Evolutionary conservation across 768 basidiomycete genomes (phyloP).

Genomic region (Leccinellum rugosiceps): DNA sequence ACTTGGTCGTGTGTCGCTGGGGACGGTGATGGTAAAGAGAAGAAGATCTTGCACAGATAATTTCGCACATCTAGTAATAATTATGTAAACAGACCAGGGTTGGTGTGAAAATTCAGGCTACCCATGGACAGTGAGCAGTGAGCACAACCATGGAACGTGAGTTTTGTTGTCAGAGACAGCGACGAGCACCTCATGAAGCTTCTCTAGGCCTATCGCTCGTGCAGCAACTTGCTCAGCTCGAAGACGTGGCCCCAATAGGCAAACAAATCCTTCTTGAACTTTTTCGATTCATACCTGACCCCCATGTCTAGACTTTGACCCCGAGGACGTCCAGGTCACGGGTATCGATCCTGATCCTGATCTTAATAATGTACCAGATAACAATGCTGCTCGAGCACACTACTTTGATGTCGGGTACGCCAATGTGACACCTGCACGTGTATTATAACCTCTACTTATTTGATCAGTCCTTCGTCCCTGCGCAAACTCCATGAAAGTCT

Average conservation of each 20-base stretch:
- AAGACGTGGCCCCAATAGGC: conserved; percentile 70
- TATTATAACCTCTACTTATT: conserved; percentile 2
- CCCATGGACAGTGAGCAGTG: not conserved
- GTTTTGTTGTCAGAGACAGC: conserved; percentile 5
- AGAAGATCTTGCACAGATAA: conserved; percentile 17
- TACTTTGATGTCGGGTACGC: conserved; percentile 81
- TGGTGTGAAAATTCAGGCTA: conserved; percentile 3
- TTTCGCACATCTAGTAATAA: conserved; percentile 26
- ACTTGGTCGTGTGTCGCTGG: conserved; percentile 28
- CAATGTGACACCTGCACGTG: conserved; percentile 20
- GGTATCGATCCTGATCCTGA: conserved; percentile 41
- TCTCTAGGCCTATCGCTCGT: conserved; percentile 55
- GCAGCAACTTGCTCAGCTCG: conserved; percentile 80
- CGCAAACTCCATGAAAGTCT: conserved; percentile 63
- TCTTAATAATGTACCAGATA: conserved; percentile 26
- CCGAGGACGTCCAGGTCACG: conserved; percentile 56
- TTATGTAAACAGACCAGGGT: conserved; percentile 30
- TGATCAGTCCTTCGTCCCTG: conserved; percentile 61
- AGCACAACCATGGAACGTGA: conserved; percentile 26
- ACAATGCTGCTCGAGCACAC: conserved; percentile 58
- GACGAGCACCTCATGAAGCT: conserved; percentile 2
- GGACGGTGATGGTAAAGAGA: conserved; percentile 32
- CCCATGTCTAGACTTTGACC: conserved; percentile 60
- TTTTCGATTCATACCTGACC: conserved; percentile 8
- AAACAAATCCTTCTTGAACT: conserved; percentile 20